phyloP scores from a whole-genome alignment of 495 filamentous ascomycete species.

The Ascobolus immersus region DNA sequence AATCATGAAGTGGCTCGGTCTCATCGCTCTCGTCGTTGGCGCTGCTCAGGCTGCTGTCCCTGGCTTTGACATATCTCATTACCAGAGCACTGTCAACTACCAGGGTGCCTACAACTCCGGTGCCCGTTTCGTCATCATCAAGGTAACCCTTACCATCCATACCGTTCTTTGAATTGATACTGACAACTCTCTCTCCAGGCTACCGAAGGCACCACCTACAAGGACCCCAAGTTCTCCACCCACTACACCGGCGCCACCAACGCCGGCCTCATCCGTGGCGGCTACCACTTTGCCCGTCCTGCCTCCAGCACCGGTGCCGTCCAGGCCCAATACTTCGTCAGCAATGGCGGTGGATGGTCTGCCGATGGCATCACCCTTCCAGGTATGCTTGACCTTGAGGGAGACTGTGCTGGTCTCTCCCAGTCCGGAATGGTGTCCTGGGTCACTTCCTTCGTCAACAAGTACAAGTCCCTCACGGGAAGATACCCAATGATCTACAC shows the following conservation, averaged over 20 bases:
- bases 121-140: constrained; percentile 45
- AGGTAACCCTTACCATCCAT: constrained; percentile 19
- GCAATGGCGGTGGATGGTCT: constrained; percentile 37
- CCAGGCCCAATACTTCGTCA: constrained; percentile 34
- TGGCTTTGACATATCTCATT: constrained; percentile 41
- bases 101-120: constrained; percentile 27
- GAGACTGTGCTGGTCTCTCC: constrained; percentile 28
- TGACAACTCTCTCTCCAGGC: constrained; percentile 20
- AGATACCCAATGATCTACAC: constrained; percentile 36
- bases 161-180: background rate
- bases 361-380: constrained; percentile 36
- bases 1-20: constrained; percentile 1
- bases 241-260: constrained; percentile 30
- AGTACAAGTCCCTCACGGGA: constrained; percentile 25
- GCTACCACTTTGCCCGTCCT: constrained; percentile 38
- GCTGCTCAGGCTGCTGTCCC: constrained; percentile 25
- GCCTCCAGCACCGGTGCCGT: constrained; percentile 23
- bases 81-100: constrained; percentile 33
- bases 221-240: constrained; percentile 25
- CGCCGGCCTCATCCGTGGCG: constrained; percentile 34
- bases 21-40: constrained; percentile 13
- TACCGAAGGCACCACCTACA: constrained; percentile 32
- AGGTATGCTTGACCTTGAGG: constrained; percentile 41
- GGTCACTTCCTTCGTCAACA: constrained; percentile 33
- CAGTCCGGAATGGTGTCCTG: constrained; percentile 30